Evolutionary conservation across 768 basidiomycete genomes (phyloP).

Genomic region (Amanita muscaria): DNA sequence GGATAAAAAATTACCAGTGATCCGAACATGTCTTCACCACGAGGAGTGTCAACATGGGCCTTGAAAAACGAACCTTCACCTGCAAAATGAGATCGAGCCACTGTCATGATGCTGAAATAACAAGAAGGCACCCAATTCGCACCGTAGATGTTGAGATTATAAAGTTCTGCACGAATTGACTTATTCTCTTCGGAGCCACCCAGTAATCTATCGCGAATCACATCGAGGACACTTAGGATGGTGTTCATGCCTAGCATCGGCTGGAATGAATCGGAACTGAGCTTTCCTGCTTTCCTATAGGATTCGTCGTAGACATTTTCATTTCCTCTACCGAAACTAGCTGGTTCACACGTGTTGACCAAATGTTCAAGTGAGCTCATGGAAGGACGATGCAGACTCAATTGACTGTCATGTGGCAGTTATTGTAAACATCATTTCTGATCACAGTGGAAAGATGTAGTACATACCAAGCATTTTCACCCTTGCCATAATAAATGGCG

Average conservation of each 20-base stretch:
- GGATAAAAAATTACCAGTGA: constrained; percentile 46
- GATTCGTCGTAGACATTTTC: no score
- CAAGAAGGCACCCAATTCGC: neutral
- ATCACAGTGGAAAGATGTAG: neutral
- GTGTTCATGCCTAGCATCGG: constrained; percentile 13
- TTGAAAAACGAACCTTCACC: constrained; percentile 41
- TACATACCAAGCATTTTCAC: neutral
- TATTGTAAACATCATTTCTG: neutral
- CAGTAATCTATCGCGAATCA: constrained; percentile 12
- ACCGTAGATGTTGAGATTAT: constrained; percentile 34
- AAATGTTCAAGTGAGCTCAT: neutral
- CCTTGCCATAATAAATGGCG: neutral
- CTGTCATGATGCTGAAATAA: no score
- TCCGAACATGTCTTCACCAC: constrained; percentile 36
- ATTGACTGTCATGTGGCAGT: neutral
- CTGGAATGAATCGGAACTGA: constrained; percentile 15
- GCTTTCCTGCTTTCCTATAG: constrained; percentile 21
- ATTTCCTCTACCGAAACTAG: constrained; percentile 17
- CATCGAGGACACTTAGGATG: constrained; percentile 11
- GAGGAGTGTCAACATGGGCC: constrained; percentile 40
- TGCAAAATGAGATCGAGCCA: constrained; percentile 10
- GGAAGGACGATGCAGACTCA: neutral
- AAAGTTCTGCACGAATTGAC: constrained; percentile 20
- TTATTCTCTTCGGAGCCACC: constrained; percentile 10
- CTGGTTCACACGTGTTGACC: constrained; percentile 14